A percentile compares a stretch with the other conserved stretches of the same genome.
Evolutionary conservation across 2,329 filamentous ascomycete genomes (phyloP).

Genomic region (Fusarium zealandicum): DNA sequence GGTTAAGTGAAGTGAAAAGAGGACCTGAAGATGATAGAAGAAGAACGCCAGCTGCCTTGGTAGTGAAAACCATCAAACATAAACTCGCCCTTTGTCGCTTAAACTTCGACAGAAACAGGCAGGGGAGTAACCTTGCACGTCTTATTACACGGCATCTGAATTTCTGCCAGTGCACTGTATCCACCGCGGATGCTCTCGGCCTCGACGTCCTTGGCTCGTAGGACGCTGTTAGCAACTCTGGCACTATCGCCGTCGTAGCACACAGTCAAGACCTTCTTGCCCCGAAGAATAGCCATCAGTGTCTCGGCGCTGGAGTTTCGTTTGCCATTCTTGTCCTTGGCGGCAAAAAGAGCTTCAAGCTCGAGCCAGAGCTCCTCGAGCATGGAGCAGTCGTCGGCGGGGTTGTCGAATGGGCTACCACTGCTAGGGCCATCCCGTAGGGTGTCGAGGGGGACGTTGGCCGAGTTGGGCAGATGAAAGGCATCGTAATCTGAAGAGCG

Average conservation of each 20-base stretch:
- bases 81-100: background rate
- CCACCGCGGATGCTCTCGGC: conserved; percentile 58
- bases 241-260: conserved; percentile 63
- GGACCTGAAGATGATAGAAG: background rate
- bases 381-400: conserved; percentile 54
- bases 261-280: conserved; percentile 53
- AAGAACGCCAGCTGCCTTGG: background rate
- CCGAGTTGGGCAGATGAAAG: conserved; percentile 55
- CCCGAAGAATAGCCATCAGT: conserved; percentile 42
- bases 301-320: conserved; percentile 40
- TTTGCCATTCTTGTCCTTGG: conserved; percentile 40
- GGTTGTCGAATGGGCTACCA: conserved; percentile 48
- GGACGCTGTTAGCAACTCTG: conserved; percentile 61
- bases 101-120: conserved; percentile 38
- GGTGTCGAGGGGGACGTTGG: conserved; percentile 54
- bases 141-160: conserved; percentile 40
- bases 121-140: conserved; percentile 34
- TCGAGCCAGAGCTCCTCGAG: conserved; percentile 58
- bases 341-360: conserved; percentile 54
- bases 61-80: background rate
- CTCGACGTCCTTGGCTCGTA: conserved; percentile 58
- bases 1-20: background rate
- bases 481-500: conserved; percentile 50
- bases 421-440: conserved; percentile 41
- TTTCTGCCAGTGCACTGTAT: conserved; percentile 36